phyloP scores from a whole-genome alignment of 2,329 filamentous ascomycete species.

The Hypoxylon sp. region DNA sequence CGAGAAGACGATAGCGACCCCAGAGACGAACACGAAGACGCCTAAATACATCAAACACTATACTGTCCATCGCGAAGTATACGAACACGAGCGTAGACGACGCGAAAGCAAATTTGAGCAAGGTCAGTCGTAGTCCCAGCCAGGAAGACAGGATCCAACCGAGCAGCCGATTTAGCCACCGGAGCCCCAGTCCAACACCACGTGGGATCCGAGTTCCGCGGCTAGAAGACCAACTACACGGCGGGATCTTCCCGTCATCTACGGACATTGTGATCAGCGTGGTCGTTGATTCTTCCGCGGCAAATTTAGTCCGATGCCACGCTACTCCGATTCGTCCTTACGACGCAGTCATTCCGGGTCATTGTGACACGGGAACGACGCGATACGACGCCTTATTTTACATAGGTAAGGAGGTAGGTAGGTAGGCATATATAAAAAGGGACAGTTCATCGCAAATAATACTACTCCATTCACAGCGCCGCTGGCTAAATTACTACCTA shows the following conservation, averaged over 20 bases:
- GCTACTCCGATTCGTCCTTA: not conserved
- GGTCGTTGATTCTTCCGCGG: not conserved
- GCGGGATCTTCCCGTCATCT: not conserved
- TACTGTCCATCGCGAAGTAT: not conserved
- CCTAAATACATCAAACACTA: no score
- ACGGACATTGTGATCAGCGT: slow-evolving; percentile 8
- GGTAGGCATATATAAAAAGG: not conserved
- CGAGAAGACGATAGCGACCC: no score
- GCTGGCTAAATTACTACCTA: slow-evolving; percentile 15
- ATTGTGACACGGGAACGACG: not conserved
- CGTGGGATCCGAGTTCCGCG: not conserved
- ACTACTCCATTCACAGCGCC: not conserved
- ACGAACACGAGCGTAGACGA: not conserved
- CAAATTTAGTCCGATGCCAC: not conserved
- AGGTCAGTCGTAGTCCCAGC: not conserved
- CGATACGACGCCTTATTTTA: not conserved
- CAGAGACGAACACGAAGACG: no score
- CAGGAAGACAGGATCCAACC: no score
- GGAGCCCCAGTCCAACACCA: not conserved
- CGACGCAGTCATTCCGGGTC: not conserved
- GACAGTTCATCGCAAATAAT: not conserved
- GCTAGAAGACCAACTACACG: not conserved
- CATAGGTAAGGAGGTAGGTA: not conserved
- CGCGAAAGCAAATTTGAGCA: not conserved
- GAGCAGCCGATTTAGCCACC: not conserved